Evolutionary conservation across 2,329 filamentous ascomycete species (phyloP).

Genomic region (Beauveria caledonica): DNA sequence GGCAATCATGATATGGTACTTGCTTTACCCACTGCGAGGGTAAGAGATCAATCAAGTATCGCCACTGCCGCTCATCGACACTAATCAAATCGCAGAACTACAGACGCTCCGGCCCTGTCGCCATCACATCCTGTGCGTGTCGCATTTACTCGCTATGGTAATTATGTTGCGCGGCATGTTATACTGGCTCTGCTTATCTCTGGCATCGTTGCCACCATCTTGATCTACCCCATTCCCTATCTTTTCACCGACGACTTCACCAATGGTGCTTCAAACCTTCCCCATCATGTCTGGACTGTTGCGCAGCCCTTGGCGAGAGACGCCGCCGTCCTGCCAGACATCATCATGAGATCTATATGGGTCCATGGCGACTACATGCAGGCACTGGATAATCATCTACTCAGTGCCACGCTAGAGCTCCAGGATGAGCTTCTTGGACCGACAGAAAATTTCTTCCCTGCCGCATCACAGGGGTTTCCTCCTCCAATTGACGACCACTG

Average conservation of each 20-base stretch:
- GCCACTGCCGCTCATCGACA: conserved; percentile 1
- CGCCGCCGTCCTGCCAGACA: conserved; percentile 48
- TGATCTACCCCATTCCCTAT: conserved; percentile 69
- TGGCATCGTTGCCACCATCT: conserved; percentile 59
- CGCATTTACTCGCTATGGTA: conserved; percentile 61
- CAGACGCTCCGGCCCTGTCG: conserved; percentile 60
- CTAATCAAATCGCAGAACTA: conserved; percentile 46
- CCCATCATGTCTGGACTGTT: conserved; percentile 75
- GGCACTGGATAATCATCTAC: conserved; percentile 57
- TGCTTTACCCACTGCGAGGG: conserved; percentile 71
- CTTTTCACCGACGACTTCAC: conserved; percentile 65
- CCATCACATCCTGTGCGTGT: conserved; percentile 57
- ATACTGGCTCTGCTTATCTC: conserved; percentile 65
- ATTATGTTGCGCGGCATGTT: conserved; percentile 63
- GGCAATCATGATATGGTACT: conserved; percentile 60
- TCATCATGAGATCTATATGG: conserved; percentile 79
- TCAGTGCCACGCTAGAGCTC: conserved; percentile 58
- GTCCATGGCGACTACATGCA: conserved; percentile 75
- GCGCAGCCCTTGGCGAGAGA: conserved; percentile 54
- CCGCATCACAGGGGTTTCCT: conserved; percentile 23
- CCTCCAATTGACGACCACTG: conserved; percentile 20
- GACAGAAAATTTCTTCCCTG: conserved; percentile 48
- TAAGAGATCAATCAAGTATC: conserved; percentile 34
- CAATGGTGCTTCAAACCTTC: conserved; percentile 62
- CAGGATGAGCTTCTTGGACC: conserved; percentile 61